Evolutionary conservation across 2,329 filamentous ascomycete genomes (phyloP).

Genomic region (Fusarium sp.): DNA sequence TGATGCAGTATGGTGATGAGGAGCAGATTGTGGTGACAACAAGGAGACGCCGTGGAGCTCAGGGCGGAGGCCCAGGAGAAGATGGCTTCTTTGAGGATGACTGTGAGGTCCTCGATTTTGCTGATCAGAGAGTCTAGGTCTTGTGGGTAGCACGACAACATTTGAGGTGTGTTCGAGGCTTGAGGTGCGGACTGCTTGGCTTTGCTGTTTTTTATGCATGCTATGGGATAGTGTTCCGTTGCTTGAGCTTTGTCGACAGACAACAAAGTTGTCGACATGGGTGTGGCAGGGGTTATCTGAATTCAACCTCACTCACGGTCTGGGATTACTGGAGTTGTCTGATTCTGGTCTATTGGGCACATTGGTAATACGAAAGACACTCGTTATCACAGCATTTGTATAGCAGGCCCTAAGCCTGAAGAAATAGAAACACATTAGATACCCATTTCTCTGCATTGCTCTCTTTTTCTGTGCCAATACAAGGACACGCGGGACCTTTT

Average conservation of each 20-base stretch:
- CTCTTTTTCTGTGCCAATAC: conserved; percentile 25
- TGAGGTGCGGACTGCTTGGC: conserved; percentile 26
- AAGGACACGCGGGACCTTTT: conserved; percentile 4
- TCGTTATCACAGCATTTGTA: conserved; percentile 42
- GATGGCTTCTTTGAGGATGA: conserved; percentile 92
- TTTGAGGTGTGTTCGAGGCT: conserved; percentile 18
- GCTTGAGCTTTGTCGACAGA: conserved; percentile 26
- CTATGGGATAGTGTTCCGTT: conserved; percentile 18
- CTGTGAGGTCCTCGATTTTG: conserved; percentile 90
- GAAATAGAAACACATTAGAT: conserved; percentile 50
- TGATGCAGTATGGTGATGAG: conserved; percentile 66
- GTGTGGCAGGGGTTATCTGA: conserved; percentile 28
- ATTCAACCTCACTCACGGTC: conserved; percentile 34
- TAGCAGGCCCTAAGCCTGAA: conserved; percentile 36
- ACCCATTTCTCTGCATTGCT: conserved; percentile 42
- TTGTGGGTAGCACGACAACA: conserved; percentile 5
- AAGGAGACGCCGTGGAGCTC: conserved; percentile 67
- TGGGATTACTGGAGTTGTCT: conserved; percentile 41
- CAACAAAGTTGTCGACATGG: conserved; percentile 20
- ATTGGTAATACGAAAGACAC: conserved; percentile 43
- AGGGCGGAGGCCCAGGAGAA: conserved; percentile 62
- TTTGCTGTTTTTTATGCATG: conserved; percentile 38
- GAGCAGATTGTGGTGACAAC: conserved; percentile 87
- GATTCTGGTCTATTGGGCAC: conserved; percentile 44
- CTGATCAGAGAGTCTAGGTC: conserved; percentile 68